phyloP scores from a whole-genome alignment of 306 rosid species.

The Citrullus amarus region DNA sequence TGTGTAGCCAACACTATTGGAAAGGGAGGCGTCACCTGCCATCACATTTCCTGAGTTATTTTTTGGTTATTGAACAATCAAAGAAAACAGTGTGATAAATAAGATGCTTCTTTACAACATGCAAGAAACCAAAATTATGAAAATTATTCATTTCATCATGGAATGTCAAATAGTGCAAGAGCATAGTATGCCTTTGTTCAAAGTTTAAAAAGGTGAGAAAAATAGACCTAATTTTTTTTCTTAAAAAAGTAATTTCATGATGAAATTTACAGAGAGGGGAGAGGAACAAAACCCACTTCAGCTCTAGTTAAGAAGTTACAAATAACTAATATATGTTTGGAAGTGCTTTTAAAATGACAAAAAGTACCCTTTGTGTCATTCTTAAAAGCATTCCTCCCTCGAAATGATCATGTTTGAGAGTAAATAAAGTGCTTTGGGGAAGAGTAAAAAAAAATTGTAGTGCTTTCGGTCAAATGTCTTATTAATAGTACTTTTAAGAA shows the following conservation, averaged over 20 bases:
- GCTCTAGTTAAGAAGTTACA: background rate
- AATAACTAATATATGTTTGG: background rate
- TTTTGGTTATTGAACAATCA: background rate
- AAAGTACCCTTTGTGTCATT: background rate
- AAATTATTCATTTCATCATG: background rate
- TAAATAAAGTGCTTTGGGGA: background rate
- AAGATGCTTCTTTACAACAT: background rate
- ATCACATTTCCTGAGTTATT: constrained; percentile 25
- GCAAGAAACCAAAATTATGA: background rate
- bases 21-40: constrained; percentile 86
- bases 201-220: background rate
- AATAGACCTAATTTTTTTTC: background rate
- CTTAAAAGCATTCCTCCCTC: background rate
- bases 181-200: background rate
- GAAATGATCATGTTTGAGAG: background rate
- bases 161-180: background rate
- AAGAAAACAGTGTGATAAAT: background rate
- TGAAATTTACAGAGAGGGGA: background rate
- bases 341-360: background rate
- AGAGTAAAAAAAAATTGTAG: background rate
- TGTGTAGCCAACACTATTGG: constrained; percentile 62
- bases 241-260: background rate
- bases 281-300: background rate
- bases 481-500: background rate
- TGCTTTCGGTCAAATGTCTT: background rate